phyloP scores from a whole-genome alignment of 2,329 filamentous ascomycete species.

The Phoma sp. region DNA sequence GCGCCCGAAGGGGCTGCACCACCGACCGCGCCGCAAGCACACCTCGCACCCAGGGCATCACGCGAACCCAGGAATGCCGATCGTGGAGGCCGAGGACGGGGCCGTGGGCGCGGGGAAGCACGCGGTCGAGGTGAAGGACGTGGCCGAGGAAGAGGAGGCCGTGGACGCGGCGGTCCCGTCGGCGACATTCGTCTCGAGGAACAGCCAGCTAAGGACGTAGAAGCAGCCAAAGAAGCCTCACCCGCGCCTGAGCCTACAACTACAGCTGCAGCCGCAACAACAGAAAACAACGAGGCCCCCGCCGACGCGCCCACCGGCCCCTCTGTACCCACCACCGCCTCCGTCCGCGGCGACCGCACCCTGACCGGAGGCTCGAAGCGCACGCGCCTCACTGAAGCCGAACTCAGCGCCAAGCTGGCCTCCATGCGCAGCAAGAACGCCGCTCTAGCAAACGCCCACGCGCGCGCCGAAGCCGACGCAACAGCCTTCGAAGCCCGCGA shows the following conservation, averaged over 20 bases:
- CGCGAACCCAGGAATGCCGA: conserved; percentile 38
- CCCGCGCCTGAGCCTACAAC: conserved; percentile 21
- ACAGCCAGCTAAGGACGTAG: conserved; percentile 18
- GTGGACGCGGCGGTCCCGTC: conserved; percentile 14
- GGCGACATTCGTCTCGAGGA: conserved; percentile 17
- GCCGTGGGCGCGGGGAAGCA: conserved; percentile 31
- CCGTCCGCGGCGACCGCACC: conserved; percentile 44
- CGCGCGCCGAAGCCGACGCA: conserved; percentile 70
- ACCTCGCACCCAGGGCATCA: conserved; percentile 29
- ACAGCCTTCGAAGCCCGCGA: conserved; percentile 70
- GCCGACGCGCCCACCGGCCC: conserved; percentile 30
- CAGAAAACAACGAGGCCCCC: conserved; percentile 21
- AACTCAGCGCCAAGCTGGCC: conserved; percentile 67
- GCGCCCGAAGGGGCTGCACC: conserved; percentile 26
- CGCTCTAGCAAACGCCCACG: conserved; percentile 65
- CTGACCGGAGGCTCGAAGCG: conserved; percentile 43
- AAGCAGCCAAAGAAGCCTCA: conserved; percentile 28
- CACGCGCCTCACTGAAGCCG: conserved; percentile 64
- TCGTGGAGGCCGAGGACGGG: conserved; percentile 35
- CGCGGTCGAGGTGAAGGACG: conserved; percentile 32
- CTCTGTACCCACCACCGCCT: conserved; percentile 31
- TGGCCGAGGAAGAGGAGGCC: conserved; percentile 32
- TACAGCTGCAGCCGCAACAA: conserved; percentile 8
- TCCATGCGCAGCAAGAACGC: conserved; percentile 68
- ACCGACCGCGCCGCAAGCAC: conserved; percentile 29